Base-by-base conservation (phyloP, 352 stramenopile genomes). In the Phytophthora pseudosyringae region DNA sequence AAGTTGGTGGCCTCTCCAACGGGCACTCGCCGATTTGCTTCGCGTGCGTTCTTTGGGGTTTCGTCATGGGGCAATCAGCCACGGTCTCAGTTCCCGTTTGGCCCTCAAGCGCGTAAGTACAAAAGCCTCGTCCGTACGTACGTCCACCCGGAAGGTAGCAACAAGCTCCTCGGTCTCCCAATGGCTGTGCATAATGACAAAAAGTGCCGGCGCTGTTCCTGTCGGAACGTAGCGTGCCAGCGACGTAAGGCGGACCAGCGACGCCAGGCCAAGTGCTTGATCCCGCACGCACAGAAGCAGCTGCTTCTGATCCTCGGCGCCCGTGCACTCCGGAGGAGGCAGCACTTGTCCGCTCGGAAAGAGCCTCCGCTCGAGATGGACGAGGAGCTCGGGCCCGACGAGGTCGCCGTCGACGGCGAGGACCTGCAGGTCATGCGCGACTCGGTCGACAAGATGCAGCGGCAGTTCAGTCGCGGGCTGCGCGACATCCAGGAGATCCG, bases 361-460 rank as follows among this genome's bases (percentile, higher is more conserved):
- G 47, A 69, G 10, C 38, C 11, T 35, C 21, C 13, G 3, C 39
- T 50, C n/a, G 26, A 51, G 9, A 39, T 49, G 50, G 39, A 57
- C 18, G 51, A 69, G 12, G 47, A 66, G 12, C 7, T 66, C 3
- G 11, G 35, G 12, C 11, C 15, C 0, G 59, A 71, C 25, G 65
- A 69, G 38, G 16, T 67, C 43, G n/a, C 35, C 2, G 56, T 78
- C 31, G 45, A 51, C 26, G 56, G 16, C 39, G 41, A 67, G 1
- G 61, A 73, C 58, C 6, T 78, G 6, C 54, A 63, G 10, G 21
- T 33, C 43, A 75, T 78, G 61, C 56, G 53, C 28, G 52, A 67
- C 41, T 75, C 66, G 10, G 62, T 78, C 15, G 15, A 73, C 25
- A 25, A 40, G 7, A 78, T 78, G 70, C 66, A 73, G 53, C 52